These are phyloP conservation scores for Cardiospermum halicacabum DNA, from an alignment of 345 rosid genomes.

Conservation along the genomic window DNA sequence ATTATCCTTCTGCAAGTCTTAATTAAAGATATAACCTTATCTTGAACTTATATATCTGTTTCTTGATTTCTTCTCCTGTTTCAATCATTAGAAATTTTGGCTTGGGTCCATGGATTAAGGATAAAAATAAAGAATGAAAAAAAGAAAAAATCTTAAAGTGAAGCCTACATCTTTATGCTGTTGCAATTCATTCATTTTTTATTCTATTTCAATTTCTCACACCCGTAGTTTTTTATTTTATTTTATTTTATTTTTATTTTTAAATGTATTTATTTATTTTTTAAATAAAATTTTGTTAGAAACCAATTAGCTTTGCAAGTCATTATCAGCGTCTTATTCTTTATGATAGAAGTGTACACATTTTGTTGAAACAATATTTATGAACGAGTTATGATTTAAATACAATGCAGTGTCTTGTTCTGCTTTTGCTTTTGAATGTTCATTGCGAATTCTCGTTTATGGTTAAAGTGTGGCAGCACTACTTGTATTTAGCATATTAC, in stretches of 20 bases:
- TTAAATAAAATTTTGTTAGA: too few species aligned
- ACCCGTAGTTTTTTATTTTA: not conserved
- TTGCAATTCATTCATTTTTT: not conserved
- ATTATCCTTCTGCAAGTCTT: not conserved
- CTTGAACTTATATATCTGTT: not conserved
- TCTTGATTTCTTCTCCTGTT: not conserved
- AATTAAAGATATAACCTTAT: not conserved
- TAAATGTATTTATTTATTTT: too few species aligned
- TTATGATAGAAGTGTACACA: too few species aligned
- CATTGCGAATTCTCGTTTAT: not conserved
- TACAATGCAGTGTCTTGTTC: too few species aligned
- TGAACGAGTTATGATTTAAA: too few species aligned
- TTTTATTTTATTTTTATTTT: too few species aligned
- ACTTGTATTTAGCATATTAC: too few species aligned
- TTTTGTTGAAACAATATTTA: not conserved
- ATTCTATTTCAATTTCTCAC: not conserved
- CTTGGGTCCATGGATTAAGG: not conserved
- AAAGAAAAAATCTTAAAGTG: not conserved
- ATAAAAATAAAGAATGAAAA: too few species aligned
- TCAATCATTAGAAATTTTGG: not conserved
- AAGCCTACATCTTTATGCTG: not conserved
- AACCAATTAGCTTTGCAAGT: not conserved
- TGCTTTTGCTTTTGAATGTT: not conserved
- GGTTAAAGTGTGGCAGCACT: constrained; percentile 4
- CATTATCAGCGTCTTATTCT: not conserved